Conservation (phyloP, 1,284 basidiomycete species). For the Earliella scabrosa region DNA sequence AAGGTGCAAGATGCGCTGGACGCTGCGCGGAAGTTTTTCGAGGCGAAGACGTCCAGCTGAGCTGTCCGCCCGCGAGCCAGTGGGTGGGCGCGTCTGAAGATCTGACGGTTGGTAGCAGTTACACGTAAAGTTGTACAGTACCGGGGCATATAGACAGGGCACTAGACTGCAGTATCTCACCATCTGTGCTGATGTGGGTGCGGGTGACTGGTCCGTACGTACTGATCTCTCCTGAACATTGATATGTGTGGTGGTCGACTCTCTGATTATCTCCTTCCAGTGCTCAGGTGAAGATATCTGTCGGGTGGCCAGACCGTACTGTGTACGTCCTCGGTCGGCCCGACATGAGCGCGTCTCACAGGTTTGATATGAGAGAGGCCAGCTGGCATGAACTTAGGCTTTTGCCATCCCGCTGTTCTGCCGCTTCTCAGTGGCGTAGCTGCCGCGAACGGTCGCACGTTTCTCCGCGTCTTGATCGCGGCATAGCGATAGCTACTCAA, state of each 20-base stretch:
- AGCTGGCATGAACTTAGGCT: no score
- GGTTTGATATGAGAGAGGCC: no score
- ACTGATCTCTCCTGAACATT: slow-evolving; percentile 1
- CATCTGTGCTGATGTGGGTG: not conserved
- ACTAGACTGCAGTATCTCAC: slow-evolving; percentile 7
- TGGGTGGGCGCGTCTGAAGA: not conserved
- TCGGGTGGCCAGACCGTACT: no score
- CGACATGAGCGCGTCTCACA: no score
- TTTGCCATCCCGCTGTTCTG: no score
- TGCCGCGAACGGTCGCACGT: no score
- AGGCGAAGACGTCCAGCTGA: slow-evolving; percentile 22
- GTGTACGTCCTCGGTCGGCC: not conserved
- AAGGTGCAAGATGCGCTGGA: slow-evolving; percentile 76
- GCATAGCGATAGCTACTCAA: no score
- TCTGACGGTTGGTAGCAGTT: slow-evolving; percentile 8
- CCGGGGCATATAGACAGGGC: slow-evolving; percentile 1
- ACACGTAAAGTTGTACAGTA: slow-evolving; percentile 26
- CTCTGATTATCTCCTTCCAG: not conserved
- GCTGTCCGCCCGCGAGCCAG: slow-evolving; percentile 1
- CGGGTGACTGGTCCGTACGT: slow-evolving; percentile 10
- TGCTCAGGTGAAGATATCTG: not conserved
- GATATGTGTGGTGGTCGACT: not conserved
- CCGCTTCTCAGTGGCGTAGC: not conserved
- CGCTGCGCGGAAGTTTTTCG: slow-evolving; percentile 54
- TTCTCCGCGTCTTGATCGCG: no score